phyloP scores from a whole-genome alignment of 1,284 basidiomycete species.

The Moniliophthora roreri region DNA sequence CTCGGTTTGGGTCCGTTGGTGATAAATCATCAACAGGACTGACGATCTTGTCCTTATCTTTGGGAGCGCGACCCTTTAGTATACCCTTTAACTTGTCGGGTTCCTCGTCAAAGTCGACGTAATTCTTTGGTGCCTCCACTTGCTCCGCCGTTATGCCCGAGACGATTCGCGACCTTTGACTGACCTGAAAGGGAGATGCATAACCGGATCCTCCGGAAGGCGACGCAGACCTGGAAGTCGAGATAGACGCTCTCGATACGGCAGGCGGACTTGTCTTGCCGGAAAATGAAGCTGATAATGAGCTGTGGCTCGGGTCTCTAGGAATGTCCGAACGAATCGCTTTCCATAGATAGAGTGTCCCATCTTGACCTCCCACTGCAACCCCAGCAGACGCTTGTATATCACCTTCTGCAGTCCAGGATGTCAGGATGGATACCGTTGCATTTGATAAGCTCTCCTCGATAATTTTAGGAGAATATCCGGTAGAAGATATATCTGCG shows the following conservation, averaged over 20 bases:
- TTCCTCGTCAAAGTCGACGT: constrained; percentile 78
- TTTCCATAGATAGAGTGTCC: no score
- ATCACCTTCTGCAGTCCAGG: no score
- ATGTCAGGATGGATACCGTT: no score
- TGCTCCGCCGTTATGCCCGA: constrained; percentile 67
- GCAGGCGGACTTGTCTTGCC: constrained; percentile 3
- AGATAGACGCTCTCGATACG: constrained; percentile 7
- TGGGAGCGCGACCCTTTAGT: constrained; percentile 51
- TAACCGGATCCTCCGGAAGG: constrained; percentile 25
- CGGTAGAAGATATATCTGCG: no score
- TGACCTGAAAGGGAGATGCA: constrained; percentile 34
- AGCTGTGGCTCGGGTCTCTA: no score
- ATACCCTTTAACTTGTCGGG: constrained; percentile 70
- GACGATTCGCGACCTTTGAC: constrained; percentile 54
- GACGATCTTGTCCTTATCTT: constrained; percentile 35
- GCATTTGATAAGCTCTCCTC: no score
- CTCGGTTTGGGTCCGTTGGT: background rate
- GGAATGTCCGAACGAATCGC: no score
- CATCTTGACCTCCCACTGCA: no score
- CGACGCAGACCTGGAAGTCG: constrained; percentile 37
- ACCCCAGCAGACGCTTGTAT: no score
- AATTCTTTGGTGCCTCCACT: constrained; percentile 71
- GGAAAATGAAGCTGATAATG: background rate
- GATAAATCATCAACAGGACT: background rate
- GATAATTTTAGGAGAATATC: no score